phyloP scores from a whole-genome alignment of 1,139 yeast species.

The Kurtzmaniella quercitrusa region DNA sequence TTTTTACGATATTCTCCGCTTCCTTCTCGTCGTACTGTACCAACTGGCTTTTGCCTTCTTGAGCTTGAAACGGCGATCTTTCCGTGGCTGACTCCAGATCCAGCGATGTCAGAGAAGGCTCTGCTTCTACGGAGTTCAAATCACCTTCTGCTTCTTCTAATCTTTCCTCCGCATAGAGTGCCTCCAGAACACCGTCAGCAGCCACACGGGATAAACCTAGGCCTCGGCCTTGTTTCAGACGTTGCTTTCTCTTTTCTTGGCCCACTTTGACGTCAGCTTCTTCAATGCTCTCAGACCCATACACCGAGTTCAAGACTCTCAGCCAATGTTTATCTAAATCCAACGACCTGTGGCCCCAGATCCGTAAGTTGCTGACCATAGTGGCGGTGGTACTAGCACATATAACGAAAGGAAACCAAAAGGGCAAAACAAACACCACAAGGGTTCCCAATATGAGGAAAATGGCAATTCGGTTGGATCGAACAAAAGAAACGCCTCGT shows the following conservation, averaged over 20 bases:
- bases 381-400: slow-evolving; percentile 35
- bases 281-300: slow-evolving; percentile 29
- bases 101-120: slow-evolving; percentile 4
- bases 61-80: background rate
- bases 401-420: slow-evolving; percentile 53
- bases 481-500: slow-evolving; percentile 35
- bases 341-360: slow-evolving; percentile 22
- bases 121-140: slow-evolving; percentile 8
- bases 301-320: slow-evolving; percentile 29
- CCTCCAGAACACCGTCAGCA: slow-evolving; percentile 33
- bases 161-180: slow-evolving; percentile 37
- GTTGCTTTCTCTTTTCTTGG: slow-evolving; percentile 23
- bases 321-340: slow-evolving; percentile 29
- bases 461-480: slow-evolving; percentile 25
- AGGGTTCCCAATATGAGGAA: slow-evolving; percentile 26
- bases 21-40: slow-evolving; percentile 17
- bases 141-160: slow-evolving; percentile 8
- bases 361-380: slow-evolving; percentile 32
- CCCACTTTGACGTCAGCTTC: slow-evolving; percentile 32
- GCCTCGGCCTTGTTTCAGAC: slow-evolving; percentile 22
- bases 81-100: background rate
- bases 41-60: background rate
- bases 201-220: slow-evolving; percentile 43
- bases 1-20: slow-evolving; percentile 23
- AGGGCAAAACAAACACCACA: slow-evolving; percentile 38